These are phyloP conservation scores for Glaciozyma antarctica DNA, from an alignment of 768 basidiomycete species.

Conservation along the genomic window DNA sequence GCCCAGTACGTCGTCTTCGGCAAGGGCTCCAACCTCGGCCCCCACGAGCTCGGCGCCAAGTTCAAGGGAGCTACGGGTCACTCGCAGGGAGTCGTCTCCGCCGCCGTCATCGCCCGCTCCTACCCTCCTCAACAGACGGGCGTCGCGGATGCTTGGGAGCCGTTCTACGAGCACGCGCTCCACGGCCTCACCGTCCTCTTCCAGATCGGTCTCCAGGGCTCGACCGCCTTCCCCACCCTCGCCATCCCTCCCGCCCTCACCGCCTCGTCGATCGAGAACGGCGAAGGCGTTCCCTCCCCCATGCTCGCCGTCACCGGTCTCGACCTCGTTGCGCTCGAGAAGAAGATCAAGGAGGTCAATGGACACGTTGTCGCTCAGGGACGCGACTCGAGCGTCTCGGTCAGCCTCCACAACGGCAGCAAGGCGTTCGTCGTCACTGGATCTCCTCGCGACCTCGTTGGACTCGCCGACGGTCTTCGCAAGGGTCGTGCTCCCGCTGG, in stretches of 20 bases:
- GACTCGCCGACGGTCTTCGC: constrained; percentile 79
- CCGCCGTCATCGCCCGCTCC: constrained; percentile 77
- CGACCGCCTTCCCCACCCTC: constrained; percentile 86
- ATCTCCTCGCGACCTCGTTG: constrained; percentile 80
- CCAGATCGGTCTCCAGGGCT: constrained; percentile 83
- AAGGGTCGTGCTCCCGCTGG: constrained; percentile 80
- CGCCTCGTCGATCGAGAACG: constrained; percentile 77
- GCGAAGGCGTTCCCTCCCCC: constrained; percentile 83
- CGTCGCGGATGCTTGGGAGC: constrained; percentile 42
- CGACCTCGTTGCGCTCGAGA: constrained; percentile 55
- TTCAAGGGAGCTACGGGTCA: constrained; percentile 88
- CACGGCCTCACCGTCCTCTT: constrained; percentile 89
- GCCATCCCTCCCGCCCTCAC: constrained; percentile 80
- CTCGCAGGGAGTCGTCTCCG: constrained; percentile 92
- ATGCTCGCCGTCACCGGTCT: constrained; percentile 90
- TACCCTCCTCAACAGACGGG: constrained; percentile 45
- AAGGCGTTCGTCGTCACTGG: constrained; percentile 88
- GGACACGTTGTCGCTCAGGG: constrained; percentile 54
- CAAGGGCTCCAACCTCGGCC: constrained; percentile 43
- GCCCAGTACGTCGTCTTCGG: constrained; percentile 78
- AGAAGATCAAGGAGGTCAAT: constrained; percentile 79
- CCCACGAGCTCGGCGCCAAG: constrained; percentile 55
- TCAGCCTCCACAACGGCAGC: constrained; percentile 90
- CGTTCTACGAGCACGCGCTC: constrained; percentile 61
- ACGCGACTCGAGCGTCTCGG: constrained; percentile 60